Conservation (phyloP, 169 alveolate genomes). For the Cryptosporidium ubiquitum region DNA sequence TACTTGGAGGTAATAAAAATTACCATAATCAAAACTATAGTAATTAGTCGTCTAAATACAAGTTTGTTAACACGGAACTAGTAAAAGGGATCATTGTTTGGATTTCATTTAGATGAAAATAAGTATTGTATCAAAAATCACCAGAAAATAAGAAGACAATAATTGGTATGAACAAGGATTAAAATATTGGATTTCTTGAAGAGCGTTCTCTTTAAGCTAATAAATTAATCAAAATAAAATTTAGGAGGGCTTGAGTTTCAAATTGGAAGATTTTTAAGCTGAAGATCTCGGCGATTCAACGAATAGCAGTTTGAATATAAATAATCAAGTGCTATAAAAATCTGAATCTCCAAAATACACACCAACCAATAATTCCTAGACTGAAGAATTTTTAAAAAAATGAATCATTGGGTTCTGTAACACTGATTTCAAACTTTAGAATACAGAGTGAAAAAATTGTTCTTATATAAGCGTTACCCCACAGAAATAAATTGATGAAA, state of each 20-base stretch:
- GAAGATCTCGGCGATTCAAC: neutral
- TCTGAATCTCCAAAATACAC: neutral
- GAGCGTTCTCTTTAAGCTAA: neutral
- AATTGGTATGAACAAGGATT: neutral
- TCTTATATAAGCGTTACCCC: too few relatives aligned
- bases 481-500: neutral
- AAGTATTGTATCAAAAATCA: neutral
- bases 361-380: neutral
- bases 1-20: conserved; percentile 32
- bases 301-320: neutral
- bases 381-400: neutral
- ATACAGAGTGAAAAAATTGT: neutral
- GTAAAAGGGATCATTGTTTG: neutral
- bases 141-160: neutral
- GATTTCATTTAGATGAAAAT: neutral
- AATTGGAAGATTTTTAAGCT: neutral
- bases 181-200: neutral
- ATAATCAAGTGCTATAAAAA: neutral
- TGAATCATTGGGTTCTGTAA: neutral
- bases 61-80: neutral
- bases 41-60: neutral
- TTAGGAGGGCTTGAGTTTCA: neutral
- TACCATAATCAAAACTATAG: neutral
- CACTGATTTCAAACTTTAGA: neutral
- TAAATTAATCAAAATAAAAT: neutral